These are phyloP conservation scores for Saccharomycopsis javanensis DNA, from an alignment of 805 yeast genomes.

Conservation along the genomic window DNA sequence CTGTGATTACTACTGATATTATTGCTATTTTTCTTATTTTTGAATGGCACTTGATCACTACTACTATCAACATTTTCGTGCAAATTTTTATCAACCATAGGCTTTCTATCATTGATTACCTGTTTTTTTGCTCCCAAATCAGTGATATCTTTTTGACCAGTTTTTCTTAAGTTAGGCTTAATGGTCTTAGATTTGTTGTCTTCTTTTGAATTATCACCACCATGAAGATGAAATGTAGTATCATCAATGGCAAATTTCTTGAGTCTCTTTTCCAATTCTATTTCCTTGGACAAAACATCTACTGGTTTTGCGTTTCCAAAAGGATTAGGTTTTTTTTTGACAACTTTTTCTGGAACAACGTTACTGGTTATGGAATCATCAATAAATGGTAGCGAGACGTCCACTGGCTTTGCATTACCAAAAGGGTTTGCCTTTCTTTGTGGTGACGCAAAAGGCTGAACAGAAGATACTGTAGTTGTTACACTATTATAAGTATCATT, in stretches of 20 bases:
- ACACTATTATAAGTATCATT: no score
- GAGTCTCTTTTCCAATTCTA: slow-evolving; percentile 28
- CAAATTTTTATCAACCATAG: no score
- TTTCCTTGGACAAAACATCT: slow-evolving; percentile 32
- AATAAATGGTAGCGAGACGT: not conserved
- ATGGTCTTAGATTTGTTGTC: not conserved
- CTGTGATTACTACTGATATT: no score
- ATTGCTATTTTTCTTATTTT: no score
- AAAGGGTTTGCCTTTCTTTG: slow-evolving; percentile 32
- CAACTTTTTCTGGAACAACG: not conserved
- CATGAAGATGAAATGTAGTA: slow-evolving; percentile 17
- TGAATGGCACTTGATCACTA: no score
- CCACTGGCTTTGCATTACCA: slow-evolving; percentile 39
- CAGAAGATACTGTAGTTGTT: no score
- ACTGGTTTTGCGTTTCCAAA: slow-evolving; percentile 42
- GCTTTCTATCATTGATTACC: no score
- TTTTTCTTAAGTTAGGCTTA: not conserved
- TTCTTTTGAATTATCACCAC: not conserved
- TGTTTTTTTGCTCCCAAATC: no score
- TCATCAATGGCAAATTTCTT: slow-evolving; percentile 14
- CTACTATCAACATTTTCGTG: no score
- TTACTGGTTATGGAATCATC: not conserved
- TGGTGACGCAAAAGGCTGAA: not conserved
- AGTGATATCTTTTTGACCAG: not conserved
- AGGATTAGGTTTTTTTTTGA: slow-evolving; percentile 30